Evolutionary conservation across 352 stramenopile species (phyloP).

Genomic region (Globisporangium carolinianum): DNA sequence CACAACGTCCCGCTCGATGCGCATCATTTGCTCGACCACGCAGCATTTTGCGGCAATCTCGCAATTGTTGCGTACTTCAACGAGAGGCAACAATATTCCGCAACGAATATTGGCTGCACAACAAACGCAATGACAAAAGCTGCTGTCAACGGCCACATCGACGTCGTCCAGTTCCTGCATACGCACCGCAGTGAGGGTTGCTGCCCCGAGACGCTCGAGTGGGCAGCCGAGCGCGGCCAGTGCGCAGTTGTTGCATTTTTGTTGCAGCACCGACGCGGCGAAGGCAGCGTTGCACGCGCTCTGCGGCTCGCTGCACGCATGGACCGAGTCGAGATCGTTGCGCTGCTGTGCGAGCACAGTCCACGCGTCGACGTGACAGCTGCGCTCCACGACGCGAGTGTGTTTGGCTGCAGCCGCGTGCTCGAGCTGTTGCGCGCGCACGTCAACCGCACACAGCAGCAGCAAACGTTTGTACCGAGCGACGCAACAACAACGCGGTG

Average conservation of each 20-base stretch:
- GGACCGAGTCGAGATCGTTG: background rate
- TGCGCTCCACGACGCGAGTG: background rate
- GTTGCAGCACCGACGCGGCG: background rate
- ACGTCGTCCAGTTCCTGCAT: background rate
- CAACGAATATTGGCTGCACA: background rate
- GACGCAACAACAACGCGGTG: background rate
- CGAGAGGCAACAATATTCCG: background rate
- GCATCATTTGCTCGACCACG: background rate
- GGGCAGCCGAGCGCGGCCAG: background rate
- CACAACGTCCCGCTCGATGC: background rate
- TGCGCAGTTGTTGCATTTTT: background rate
- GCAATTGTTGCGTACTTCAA: background rate
- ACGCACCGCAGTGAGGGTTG: background rate
- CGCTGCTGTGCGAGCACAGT: background rate
- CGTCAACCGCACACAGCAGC: background rate
- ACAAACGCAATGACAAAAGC: conserved; percentile 1
- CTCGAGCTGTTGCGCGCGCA: background rate
- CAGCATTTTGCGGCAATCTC: background rate
- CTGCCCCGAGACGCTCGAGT: background rate
- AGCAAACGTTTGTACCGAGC: background rate
- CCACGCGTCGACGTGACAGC: background rate
- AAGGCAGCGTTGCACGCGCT: background rate
- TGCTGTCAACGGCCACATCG: background rate
- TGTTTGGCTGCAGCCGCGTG: background rate
- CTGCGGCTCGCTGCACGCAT: background rate